phyloP scores from a whole-genome alignment of 2,329 filamentous ascomycete genomes.

The Trichothecium roseum region DNA sequence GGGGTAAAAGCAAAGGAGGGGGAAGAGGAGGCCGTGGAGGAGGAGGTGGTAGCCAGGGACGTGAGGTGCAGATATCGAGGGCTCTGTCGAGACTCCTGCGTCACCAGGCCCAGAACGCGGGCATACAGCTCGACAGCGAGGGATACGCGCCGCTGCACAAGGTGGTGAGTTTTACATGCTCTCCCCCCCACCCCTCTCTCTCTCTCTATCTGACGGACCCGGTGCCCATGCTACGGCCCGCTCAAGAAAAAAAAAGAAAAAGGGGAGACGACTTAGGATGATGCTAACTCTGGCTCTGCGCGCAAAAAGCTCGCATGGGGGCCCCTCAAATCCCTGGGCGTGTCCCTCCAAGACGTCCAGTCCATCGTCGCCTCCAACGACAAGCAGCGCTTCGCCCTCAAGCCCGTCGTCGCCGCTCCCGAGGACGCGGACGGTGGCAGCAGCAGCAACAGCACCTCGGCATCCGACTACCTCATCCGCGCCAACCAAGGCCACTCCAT shows the following conservation, averaged over 20 bases:
- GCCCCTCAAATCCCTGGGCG: slow-evolving; percentile 55
- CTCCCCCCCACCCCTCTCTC: slow-evolving; percentile 1
- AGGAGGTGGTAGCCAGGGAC: slow-evolving; percentile 19
- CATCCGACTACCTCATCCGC: slow-evolving; percentile 72
- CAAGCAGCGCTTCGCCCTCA: slow-evolving; percentile 84
- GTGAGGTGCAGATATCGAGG: slow-evolving; percentile 41
- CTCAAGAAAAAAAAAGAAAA: background rate
- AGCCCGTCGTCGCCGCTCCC: slow-evolving; percentile 31
- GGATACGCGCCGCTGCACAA: slow-evolving; percentile 48
- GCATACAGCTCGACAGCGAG: slow-evolving; percentile 45
- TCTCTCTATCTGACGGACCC: background rate
- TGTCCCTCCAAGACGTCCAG: slow-evolving; percentile 66
- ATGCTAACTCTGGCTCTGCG: background rate
- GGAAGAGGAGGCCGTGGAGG: slow-evolving; percentile 18
- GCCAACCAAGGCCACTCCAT: slow-evolving; percentile 94
- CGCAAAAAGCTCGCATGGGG: slow-evolving; percentile 37
- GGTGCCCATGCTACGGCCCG: background rate
- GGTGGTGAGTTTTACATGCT: slow-evolving; percentile 52
- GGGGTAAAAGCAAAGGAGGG: slow-evolving; percentile 17
- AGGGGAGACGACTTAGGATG: too few relatives aligned
- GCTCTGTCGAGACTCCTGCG: slow-evolving; percentile 43
- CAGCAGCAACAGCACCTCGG: slow-evolving; percentile 28
- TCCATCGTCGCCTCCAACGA: slow-evolving; percentile 63
- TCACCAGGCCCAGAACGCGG: slow-evolving; percentile 46
- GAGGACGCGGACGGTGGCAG: slow-evolving; percentile 9